These are phyloP conservation scores for Geosmithia putterillii DNA, from an alignment of 2,329 filamentous ascomycete genomes.

Conservation along the genomic window DNA sequence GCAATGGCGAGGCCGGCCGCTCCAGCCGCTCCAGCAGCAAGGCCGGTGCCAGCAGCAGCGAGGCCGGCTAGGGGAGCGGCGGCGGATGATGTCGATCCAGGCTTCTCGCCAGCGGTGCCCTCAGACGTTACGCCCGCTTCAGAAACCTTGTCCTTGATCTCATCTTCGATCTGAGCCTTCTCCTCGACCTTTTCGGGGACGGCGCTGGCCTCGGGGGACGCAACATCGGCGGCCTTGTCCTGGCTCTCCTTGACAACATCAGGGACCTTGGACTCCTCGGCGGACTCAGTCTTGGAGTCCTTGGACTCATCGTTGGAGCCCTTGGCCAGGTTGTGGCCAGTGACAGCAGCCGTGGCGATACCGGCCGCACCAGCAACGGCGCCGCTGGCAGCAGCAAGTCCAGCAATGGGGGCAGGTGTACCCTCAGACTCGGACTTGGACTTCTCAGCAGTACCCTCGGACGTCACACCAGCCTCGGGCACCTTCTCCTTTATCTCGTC, in stretches of 20 bases:
- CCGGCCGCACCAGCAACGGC: neutral
- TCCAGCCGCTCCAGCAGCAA: slow-evolving; percentile 18
- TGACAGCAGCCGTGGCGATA: neutral
- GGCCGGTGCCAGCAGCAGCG: slow-evolving; percentile 26
- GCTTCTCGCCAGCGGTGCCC: slow-evolving; percentile 29
- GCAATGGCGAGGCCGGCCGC: slow-evolving; percentile 19
- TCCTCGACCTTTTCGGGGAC: slow-evolving; percentile 53
- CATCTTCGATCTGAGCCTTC: slow-evolving; percentile 59
- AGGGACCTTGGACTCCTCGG: slow-evolving; percentile 42
- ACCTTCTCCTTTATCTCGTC: slow-evolving; percentile 58
- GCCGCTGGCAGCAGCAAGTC: neutral
- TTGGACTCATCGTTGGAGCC: slow-evolving; percentile 14
- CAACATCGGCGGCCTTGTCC: slow-evolving; percentile 43
- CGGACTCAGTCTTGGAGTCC: too few species aligned
- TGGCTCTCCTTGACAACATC: slow-evolving; percentile 61
- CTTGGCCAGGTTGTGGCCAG: slow-evolving; percentile 29
- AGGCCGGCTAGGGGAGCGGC: too few species aligned
- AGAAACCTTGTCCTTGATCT: slow-evolving; percentile 56
- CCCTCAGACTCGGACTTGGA: too few species aligned
- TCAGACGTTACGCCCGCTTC: slow-evolving; percentile 46
- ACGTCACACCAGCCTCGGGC: slow-evolving; percentile 43
- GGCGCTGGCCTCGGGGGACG: slow-evolving; percentile 55
- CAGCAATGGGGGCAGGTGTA: neutral
- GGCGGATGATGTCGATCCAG: neutral
- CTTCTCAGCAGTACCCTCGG: slow-evolving; percentile 32